Evolutionary conservation across 2,329 filamentous ascomycete genomes (phyloP), one percentile per base, ranked within the genome.

Genomic region (Aspergillus sp.): DNA sequence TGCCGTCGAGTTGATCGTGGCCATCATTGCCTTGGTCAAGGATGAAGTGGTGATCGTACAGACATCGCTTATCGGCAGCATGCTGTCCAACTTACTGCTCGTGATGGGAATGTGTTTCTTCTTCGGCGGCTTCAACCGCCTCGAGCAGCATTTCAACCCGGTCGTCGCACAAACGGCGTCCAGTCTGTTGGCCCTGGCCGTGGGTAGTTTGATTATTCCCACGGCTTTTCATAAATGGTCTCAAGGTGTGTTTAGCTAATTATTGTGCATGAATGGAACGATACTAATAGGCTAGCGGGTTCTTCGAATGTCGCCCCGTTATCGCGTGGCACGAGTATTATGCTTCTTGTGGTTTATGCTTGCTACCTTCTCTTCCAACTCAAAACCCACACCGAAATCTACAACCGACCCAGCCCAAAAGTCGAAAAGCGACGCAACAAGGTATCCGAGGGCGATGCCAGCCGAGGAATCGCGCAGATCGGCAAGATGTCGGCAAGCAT

Each of bases 81-180:
- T 96, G 65, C 74, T 96, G 26, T 95, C 89, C 38, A 96, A 96
- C 63, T 68, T 97, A 48, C 78, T 95, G 3, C 79, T 95, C 9
- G 88, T 95, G 44, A 73, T 95, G 74, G 90, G 88, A 47, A 94
- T 90, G 81, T 93, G 84, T 64, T 96, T 94, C 75, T 93, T 94
- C 72, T 84, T 87, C 50, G 89, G 88, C 43, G 88, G 88, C 3
- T 65, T 94, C 56, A 83, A 85, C 49, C 81, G 90, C 29, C 62
- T 79, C 29, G 86, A 94, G 63, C 91, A 96, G 65, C 83, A 81
- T 66, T 97, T 96, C 78, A 95, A 96, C 72, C 81, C 86, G 32
- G 91, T 87, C 0, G 89, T 96, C 5, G 90, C 90, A 0, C 89
- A 95, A 66, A 95, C 90, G 0, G 87, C 89, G 3, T 83, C 89